A percentile compares a stretch with the other conserved stretches of the same genome.
phyloP scores from a whole-genome alignment of 2,329 filamentous ascomycete genomes.

The Lasiodiplodia gonubiensis region DNA sequence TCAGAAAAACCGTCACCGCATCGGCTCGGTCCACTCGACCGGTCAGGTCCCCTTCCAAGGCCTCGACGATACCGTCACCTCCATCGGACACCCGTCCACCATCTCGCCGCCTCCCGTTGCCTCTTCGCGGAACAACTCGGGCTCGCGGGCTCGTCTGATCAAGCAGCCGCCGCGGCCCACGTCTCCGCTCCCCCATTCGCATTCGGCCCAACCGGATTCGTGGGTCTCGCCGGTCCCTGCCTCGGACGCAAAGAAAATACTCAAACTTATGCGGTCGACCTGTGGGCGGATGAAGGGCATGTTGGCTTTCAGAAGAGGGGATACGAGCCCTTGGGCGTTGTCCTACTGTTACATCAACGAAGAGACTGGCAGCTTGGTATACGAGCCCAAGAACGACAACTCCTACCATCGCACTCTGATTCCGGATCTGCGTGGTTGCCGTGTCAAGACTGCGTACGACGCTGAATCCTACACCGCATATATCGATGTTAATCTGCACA shows the following conservation, averaged over 20 bases:
- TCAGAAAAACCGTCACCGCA: slow-evolving; percentile 63
- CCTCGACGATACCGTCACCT: slow-evolving; percentile 48
- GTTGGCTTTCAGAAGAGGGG: slow-evolving; percentile 71
- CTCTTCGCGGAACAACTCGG: slow-evolving; percentile 38
- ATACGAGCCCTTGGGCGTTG: slow-evolving; percentile 67
- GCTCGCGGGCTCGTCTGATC: slow-evolving; percentile 37
- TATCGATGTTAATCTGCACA: slow-evolving; percentile 58
- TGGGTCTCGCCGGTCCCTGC: slow-evolving; percentile 56
- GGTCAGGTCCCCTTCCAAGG: slow-evolving; percentile 59
- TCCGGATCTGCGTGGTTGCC: slow-evolving; percentile 76
- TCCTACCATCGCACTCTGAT: slow-evolving; percentile 71
- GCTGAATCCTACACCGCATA: slow-evolving; percentile 56
- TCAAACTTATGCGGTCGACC: slow-evolving; percentile 76
- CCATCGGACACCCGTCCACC: slow-evolving; percentile 50
- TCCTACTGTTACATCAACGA: slow-evolving; percentile 82
- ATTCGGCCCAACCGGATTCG: slow-evolving; percentile 40
- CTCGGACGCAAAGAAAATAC: slow-evolving; percentile 72
- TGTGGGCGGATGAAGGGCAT: slow-evolving; percentile 81
- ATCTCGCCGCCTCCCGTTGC: slow-evolving; percentile 42
- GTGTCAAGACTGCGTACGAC: slow-evolving; percentile 61
- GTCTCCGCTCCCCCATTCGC: slow-evolving; percentile 40
- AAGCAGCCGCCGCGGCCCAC: slow-evolving; percentile 37
- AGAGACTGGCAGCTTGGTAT: slow-evolving; percentile 74
- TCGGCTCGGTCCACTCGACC: slow-evolving; percentile 73
- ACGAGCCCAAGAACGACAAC: slow-evolving; percentile 71